phyloP scores from a whole-genome alignment of 2,329 filamentous ascomycete genomes.

The Thielaviopsis populi region DNA sequence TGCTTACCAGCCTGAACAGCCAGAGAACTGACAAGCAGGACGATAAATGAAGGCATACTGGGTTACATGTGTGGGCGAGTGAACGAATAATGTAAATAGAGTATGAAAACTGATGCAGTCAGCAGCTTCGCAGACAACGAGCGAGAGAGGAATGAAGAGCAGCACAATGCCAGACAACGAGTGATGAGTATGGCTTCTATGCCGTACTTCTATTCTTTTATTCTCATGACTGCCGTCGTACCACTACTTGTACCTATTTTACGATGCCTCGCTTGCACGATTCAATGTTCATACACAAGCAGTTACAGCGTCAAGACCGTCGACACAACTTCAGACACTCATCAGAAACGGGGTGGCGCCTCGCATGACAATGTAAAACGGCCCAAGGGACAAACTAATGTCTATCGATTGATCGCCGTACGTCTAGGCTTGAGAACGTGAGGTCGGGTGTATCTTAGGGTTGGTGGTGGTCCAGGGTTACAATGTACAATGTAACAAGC shows the following conservation, averaged over 20 bases:
- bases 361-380: neutral
- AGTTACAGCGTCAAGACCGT: neutral
- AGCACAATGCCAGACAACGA: neutral
- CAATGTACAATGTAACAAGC: neutral
- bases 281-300: neutral
- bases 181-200: neutral
- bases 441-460: neutral
- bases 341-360: neutral
- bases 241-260: neutral
- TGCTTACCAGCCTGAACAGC: conserved; percentile 14
- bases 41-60: conserved; percentile 7
- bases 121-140: conserved; percentile 8
- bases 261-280: neutral
- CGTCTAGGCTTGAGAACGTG: neutral
- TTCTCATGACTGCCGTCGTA: neutral
- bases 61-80: neutral
- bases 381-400: neutral
- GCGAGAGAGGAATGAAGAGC: neutral
- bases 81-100: neutral
- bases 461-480: neutral
- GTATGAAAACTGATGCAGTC: conserved; percentile 3
- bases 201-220: neutral
- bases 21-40: conserved; percentile 7
- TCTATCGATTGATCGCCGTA: too few relatives aligned
- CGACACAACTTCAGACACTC: neutral